Evolutionary conservation across 1,284 basidiomycete species (phyloP).

Genomic region (Taiwanofungus camphoratus): DNA sequence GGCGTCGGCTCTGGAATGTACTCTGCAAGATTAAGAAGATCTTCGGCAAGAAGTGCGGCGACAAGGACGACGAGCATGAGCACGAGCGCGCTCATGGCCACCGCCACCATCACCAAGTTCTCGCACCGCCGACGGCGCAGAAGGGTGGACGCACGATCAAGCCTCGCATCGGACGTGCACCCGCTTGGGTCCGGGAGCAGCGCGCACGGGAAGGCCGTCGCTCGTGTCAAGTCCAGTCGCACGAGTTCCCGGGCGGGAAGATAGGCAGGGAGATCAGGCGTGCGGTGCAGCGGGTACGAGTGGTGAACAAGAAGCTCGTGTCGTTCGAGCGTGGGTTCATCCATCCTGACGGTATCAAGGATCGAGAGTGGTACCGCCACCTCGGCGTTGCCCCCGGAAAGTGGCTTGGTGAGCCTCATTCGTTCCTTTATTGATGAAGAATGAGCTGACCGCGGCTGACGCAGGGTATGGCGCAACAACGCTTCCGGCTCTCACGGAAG

Average conservation of each 20-base stretch:
- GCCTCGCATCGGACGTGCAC: constrained; percentile 21
- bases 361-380: constrained; percentile 83
- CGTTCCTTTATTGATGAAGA: neutral
- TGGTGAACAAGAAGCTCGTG: constrained; percentile 67
- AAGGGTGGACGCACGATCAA: constrained; percentile 9
- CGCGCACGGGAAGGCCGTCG: constrained; percentile 3
- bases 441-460: neutral
- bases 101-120: neutral
- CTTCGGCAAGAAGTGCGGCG: constrained; percentile 15
- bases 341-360: constrained; percentile 70
- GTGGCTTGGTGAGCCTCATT: constrained; percentile 67
- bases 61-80: constrained; percentile 2
- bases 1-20: constrained; percentile 18
- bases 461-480: constrained; percentile 83
- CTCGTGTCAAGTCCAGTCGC: neutral
- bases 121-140: constrained; percentile 5
- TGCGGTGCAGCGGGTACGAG: constrained; percentile 42
- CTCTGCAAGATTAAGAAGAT: constrained; percentile 22
- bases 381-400: constrained; percentile 89
- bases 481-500: constrained; percentile 80
- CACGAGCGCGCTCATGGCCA: neutral
- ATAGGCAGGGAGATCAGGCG: neutral
- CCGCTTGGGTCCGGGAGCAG: constrained; percentile 12
- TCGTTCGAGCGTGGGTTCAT: constrained; percentile 85
- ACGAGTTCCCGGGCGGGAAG: neutral